Percentiles rank a stretch among this genome's conserved stretches.
Conservation (phyloP, 352 stramenopile species). For the Globisporangium takayamanum region DNA sequence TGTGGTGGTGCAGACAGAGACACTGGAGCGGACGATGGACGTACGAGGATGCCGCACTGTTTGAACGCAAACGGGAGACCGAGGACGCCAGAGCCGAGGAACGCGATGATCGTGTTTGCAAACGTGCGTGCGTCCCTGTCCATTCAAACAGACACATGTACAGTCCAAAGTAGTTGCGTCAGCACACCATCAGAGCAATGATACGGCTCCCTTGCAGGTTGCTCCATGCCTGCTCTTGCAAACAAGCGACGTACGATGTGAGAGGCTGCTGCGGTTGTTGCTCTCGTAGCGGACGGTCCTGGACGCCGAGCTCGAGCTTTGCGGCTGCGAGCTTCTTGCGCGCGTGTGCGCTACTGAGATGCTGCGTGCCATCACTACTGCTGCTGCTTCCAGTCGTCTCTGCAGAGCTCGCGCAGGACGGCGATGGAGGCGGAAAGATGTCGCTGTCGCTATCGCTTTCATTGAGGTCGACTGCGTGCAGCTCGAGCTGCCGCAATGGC, state of each 20-base stretch:
- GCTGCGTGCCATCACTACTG: neutral
- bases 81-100: slow-evolving; percentile 88
- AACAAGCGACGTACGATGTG: slow-evolving; percentile 28
- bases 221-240: no score
- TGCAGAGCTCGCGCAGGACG: slow-evolving; percentile 21
- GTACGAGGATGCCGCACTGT: slow-evolving; percentile 77
- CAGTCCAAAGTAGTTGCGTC: neutral
- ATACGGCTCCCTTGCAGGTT: neutral
- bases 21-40: neutral
- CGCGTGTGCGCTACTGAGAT: neutral
- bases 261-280: slow-evolving; percentile 25
- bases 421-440: slow-evolving; percentile 11
- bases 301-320: slow-evolving; percentile 15
- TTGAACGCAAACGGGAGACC: slow-evolving; percentile 89
- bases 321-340: slow-evolving; percentile 2
- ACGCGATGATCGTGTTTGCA: slow-evolving; percentile 85
- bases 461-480: slow-evolving; percentile 22
- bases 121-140: slow-evolving; percentile 54
- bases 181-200: no score
- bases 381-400: slow-evolving; percentile 5
- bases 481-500: slow-evolving; percentile 21
- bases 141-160: neutral
- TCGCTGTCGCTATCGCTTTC: slow-evolving; percentile 15
- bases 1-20: neutral
- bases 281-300: neutral